phyloP scores from a whole-genome alignment of 129 eudicot species.

The Saussurea involucrata region DNA sequence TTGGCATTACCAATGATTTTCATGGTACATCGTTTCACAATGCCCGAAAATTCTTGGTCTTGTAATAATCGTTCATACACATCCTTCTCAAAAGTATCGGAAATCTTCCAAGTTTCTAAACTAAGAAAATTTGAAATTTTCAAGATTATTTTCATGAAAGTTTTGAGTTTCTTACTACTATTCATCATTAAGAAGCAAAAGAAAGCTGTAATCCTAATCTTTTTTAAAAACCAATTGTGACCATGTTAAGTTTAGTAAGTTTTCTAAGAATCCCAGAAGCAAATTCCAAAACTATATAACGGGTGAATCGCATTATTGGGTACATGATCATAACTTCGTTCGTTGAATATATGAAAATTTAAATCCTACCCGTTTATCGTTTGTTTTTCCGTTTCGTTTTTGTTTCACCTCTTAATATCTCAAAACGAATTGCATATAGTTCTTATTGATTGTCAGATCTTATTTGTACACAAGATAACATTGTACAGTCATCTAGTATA shows the following conservation, averaged over 20 bases:
- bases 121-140: background rate
- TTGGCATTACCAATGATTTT: background rate
- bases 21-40: too few species aligned
- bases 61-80: background rate
- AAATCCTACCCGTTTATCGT: background rate
- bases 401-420: background rate
- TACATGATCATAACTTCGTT: background rate
- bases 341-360: too few species aligned
- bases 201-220: too few species aligned
- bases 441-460: background rate
- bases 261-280: background rate
- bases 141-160: background rate
- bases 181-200: background rate
- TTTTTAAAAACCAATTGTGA: too few species aligned
- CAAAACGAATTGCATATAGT: background rate
- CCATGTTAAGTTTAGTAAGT: background rate
- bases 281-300: background rate
- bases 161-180: background rate
- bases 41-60: background rate
- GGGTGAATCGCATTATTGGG: background rate
- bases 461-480: slow-evolving; percentile 3
- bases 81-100: background rate
- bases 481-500: background rate
- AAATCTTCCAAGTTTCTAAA: background rate
- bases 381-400: background rate